Evolutionary conservation across 2,329 filamentous ascomycete genomes (phyloP).

Genomic region (Diaporthe nobilis): DNA sequence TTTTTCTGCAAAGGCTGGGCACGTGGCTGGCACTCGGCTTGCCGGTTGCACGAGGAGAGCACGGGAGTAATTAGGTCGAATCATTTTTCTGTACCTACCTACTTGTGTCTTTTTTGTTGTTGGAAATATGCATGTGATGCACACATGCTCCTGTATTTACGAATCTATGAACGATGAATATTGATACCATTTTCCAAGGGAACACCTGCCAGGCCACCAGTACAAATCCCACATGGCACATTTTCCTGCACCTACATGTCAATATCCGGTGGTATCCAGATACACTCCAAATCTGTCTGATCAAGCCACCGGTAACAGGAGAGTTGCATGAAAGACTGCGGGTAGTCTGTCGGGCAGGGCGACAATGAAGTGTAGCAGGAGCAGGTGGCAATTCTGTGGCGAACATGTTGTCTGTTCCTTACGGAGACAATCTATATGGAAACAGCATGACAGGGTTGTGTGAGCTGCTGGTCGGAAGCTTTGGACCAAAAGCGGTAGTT

Average conservation of each 20-base stretch:
- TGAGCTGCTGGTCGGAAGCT: not conserved
- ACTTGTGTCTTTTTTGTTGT: conserved; percentile 4
- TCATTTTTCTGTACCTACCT: conserved; percentile 36
- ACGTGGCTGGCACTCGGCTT: conserved; percentile 37
- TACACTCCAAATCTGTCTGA: not conserved
- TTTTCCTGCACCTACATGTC: not conserved
- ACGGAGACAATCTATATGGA: not conserved
- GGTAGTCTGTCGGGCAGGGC: not conserved
- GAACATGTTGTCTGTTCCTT: not conserved
- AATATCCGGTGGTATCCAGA: not conserved
- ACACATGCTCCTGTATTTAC: conserved; percentile 40
- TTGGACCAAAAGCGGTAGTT: conserved; percentile 3
- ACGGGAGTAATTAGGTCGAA: conserved; percentile 33
- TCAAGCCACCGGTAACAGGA: not conserved
- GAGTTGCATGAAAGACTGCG: not conserved
- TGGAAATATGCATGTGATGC: conserved; percentile 36
- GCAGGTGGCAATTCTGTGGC: conserved; percentile 14
- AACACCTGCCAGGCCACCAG: not conserved
- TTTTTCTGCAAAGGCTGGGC: conserved; percentile 24
- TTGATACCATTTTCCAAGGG: conserved; percentile 38
- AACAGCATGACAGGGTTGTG: not conserved
- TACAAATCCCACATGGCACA: not conserved
- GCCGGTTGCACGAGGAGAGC: conserved; percentile 36
- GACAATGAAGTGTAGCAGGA: not conserved
- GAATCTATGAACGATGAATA: conserved; percentile 41